Percentiles rank a stretch among this genome's conserved stretches.
phyloP scores from a whole-genome alignment of 73 alveolate species.

The Durusdinium trenchii region DNA sequence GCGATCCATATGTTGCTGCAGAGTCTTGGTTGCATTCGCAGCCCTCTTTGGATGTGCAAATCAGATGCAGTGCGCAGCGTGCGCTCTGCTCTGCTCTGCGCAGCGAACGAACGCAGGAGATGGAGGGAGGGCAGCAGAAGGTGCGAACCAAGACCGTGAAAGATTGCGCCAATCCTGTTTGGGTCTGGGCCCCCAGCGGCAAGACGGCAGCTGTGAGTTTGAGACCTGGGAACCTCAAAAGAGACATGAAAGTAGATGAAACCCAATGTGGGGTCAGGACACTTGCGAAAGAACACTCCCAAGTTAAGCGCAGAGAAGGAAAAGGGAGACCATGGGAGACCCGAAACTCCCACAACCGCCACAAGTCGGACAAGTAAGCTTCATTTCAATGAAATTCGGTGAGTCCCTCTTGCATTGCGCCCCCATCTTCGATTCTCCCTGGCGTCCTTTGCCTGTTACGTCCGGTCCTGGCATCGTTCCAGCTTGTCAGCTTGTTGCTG shows the following conservation, averaged over 20 bases:
- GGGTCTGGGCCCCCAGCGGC: conserved; percentile 34
- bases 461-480: neutral
- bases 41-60: neutral
- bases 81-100: too few relatives aligned
- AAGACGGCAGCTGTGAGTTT: neutral
- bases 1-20: conserved; percentile 73
- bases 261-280: too few relatives aligned
- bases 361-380: too few relatives aligned
- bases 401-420: too few relatives aligned
- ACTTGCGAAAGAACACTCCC: too few relatives aligned
- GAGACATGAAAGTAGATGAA: too few relatives aligned
- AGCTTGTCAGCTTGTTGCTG: neutral
- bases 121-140: conserved; percentile 67
- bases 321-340: too few relatives aligned
- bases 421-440: neutral
- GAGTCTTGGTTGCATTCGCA: neutral
- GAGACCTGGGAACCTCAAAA: neutral
- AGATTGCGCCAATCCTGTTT: conserved; percentile 66
- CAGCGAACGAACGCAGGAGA: conserved; percentile 40
- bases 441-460: neutral
- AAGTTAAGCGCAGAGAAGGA: too few relatives aligned
- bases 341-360: too few relatives aligned
- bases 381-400: too few relatives aligned
- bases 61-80: too few relatives aligned
- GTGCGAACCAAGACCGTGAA: conserved; percentile 76